Base-by-base conservation (phyloP, 1,284 basidiomycete species). In the Ceratobasidium sp. region DNA sequence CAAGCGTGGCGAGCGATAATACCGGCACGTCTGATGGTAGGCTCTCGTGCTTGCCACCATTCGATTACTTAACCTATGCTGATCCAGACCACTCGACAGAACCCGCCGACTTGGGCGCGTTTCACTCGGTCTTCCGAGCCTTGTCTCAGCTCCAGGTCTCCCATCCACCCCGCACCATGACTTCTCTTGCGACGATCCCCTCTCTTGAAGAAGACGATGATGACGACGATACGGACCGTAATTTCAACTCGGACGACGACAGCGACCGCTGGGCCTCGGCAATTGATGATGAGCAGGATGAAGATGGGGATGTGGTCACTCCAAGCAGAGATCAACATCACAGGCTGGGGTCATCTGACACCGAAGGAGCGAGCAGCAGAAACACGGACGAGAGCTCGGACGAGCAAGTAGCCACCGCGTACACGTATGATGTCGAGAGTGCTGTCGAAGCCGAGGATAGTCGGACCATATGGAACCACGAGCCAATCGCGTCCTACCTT, bases 81-180 rank as follows among this genome's bases (percentile, higher is more conserved):
- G 23, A 49, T 69, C 39, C 46, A 44, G 39, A 42, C 19, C 29
- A 29, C 52, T n/a, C 42, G 33, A 19, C 73, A 85, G 88, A 90
- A 77, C 82, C 84, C 71, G 89, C 89, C 52, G 88, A 90, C 78
- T 81, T 91, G 21, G 89, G 89, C 13, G 86, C 87, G 19, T 90
- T 91, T 77, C 83, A 81, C 14, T 81, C 84, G 57, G 87, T 91
- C 46, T 84, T 91, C 67, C 83, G 88, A 47, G 89, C 85, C 69
- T 81, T 87, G 77, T 82, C 80, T 23, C 82, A 85, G 70, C 75
- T 86, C 5, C 85, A 86, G 70, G 83, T 80, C 14, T 74, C 74
- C 69, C 77, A 77, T 52, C 59, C 56, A 42, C 33, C 33, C 11
- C 77, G 68, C 70, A 79, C 73, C 72, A 54, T 57, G 33, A 59